Evolutionary conservation across 192 early-diverging fungal genomes (phyloP), one percentile per base, ranked within the genome.

Genomic region (Gigaspora rosea): DNA sequence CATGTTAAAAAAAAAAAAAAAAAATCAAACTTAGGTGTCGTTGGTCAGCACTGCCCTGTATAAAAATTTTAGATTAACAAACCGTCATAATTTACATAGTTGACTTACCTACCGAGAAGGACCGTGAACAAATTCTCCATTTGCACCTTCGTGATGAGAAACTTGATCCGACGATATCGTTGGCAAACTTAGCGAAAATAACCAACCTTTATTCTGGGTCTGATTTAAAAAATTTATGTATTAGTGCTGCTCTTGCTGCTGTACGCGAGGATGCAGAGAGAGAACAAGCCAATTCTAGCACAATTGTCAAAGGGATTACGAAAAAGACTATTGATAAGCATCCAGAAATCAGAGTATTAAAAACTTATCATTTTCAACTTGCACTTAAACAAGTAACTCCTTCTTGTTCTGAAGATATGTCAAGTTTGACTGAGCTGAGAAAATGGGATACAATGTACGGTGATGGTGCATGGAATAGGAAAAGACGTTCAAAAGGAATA

Each of bases 191-290:
- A 18, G 94, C 93, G 22, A 85, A 86, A 77, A 85, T 83, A 33
- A 94, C 95, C 1, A 80, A 87, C n/a, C 86, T 89, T 54, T 99
- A 92, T 79, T 97, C 95, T 27, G 97, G 97, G 12, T 95, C 93
- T 35, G 97, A 99, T 81, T 81, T 99, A 69, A 97, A 97, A 83
- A 99, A 98, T 78, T 75, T 99, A 67, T 95, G 94, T 78, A 90
- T 99, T 36, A 89, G 95, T 27, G 94, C 97, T 0, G 96, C 92
- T 0, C 82, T 92, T 41, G 84, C 83, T 2, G 85, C 88, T 8
- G 85, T 93, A 46, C 89, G 89, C 64, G 91, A 92, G 78, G 68
- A 85, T 63, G 82, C 91, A 46, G 84, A 85, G 27, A 78, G 84
- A 8, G 87, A 90, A 62, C 78, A 83, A 16, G 71, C 73, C 6